A percentile compares a stretch with the other conserved stretches of the same genome.
Conservation (phyloP, 2,329 filamentous ascomycete species). For the Tolypocladium sp. region DNA sequence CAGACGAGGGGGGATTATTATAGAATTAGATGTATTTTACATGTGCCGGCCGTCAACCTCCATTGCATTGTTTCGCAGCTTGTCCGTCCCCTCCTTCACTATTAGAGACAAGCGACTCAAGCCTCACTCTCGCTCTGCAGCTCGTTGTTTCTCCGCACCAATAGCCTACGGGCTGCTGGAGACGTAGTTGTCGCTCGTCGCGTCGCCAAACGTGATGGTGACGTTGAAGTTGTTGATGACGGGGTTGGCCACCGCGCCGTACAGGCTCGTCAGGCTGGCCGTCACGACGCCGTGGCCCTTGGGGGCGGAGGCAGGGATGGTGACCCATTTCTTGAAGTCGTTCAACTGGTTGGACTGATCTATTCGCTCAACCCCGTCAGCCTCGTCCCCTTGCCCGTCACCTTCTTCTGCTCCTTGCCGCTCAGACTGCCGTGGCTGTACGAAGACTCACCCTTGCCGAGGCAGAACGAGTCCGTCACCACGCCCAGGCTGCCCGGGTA, state of each 20-base stretch:
- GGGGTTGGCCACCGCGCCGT: constrained; percentile 12
- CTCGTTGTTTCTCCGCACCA: background rate
- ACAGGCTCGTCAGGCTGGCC: constrained; percentile 17
- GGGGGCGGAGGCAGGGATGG: constrained; percentile 11
- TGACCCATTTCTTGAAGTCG: constrained; percentile 15
- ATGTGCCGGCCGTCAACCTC: background rate
- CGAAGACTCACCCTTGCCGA: constrained; percentile 25
- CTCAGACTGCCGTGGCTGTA: too few relatives aligned
- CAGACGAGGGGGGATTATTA: background rate
- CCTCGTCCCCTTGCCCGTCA: too few relatives aligned
- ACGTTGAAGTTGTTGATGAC: constrained; percentile 15
- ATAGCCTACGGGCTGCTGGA: constrained; percentile 1
- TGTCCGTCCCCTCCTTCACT: too few relatives aligned
- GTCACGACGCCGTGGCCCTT: constrained; percentile 14
- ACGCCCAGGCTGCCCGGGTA: constrained; percentile 19
- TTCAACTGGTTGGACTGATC: constrained; percentile 15
- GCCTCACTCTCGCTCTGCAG: background rate
- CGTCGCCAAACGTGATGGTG: constrained; percentile 13
- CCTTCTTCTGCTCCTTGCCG: too few relatives aligned
- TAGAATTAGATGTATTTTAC: background rate
- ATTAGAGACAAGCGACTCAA: background rate
- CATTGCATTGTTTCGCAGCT: background rate
- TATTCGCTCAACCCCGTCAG: background rate
- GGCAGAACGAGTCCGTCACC: constrained; percentile 19
- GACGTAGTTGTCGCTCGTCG: constrained; percentile 12